phyloP scores from a whole-genome alignment of 768 basidiomycete species.

The Arthromyces matolae region DNA sequence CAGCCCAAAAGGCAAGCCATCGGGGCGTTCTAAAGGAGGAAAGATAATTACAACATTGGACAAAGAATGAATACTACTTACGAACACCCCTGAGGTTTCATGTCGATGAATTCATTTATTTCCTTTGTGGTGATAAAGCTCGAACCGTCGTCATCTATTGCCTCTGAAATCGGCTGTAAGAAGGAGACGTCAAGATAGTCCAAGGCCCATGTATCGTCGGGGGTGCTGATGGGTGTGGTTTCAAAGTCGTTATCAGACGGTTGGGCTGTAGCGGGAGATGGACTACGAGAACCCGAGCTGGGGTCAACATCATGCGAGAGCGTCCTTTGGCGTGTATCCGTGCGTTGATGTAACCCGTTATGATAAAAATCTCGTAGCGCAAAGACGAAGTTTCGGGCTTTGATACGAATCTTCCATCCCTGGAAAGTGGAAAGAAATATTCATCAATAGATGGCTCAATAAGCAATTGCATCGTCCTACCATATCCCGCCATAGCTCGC shows the following conservation, averaged over 20 bases:
- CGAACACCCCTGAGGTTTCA: neutral
- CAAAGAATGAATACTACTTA: neutral
- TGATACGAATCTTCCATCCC: neutral
- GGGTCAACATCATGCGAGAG: too few relatives aligned
- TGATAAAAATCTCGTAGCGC: neutral
- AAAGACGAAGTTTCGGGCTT: neutral
- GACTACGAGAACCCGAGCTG: too few relatives aligned
- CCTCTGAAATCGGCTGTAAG: neutral
- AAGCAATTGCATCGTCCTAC: too few relatives aligned
- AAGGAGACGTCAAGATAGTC: neutral
- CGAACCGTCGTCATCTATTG: neutral
- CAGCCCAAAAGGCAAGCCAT: conserved; percentile 3
- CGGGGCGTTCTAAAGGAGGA: neutral
- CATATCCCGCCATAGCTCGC: conserved; percentile 1
- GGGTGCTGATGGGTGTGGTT: too few relatives aligned
- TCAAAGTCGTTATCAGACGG: neutral
- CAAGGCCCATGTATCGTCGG: neutral
- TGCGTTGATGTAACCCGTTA: too few relatives aligned
- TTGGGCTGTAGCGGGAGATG: neutral
- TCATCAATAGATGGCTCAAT: neutral
- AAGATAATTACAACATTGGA: neutral
- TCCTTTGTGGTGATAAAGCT: neutral
- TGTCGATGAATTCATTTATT: neutral
- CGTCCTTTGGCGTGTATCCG: too few relatives aligned
- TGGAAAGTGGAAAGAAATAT: too few relatives aligned